A percentile compares a stretch with the other conserved stretches of the same genome.
Evolutionary conservation across 768 basidiomycete genomes (phyloP).

Genomic region (Lactarius indigo): DNA sequence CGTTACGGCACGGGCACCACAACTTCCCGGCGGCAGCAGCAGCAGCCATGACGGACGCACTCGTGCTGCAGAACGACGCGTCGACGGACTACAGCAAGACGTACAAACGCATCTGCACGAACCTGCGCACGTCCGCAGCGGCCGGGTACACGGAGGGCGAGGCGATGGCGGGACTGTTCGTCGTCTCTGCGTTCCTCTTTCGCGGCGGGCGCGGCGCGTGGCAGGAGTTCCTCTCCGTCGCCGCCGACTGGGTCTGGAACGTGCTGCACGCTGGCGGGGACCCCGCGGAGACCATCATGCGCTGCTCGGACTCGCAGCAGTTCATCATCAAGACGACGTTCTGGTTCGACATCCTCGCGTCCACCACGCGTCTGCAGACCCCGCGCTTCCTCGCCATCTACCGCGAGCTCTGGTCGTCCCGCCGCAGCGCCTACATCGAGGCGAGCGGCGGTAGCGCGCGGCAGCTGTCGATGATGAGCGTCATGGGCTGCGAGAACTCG

Average conservation of each 20-base stretch:
- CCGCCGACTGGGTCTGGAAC: constrained; percentile 50
- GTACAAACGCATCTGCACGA: constrained; percentile 28
- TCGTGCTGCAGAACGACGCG: constrained; percentile 2
- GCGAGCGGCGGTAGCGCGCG: constrained; percentile 16
- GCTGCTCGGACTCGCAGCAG: constrained; percentile 47
- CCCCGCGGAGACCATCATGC: constrained; percentile 43
- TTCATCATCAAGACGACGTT: constrained; percentile 83
- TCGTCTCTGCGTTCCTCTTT: constrained; percentile 76
- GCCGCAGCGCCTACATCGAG: constrained; percentile 38
- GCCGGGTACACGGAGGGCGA: constrained; percentile 52
- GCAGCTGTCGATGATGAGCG: constrained; percentile 64
- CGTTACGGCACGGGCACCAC: constrained; percentile 25
- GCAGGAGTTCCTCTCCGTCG: constrained; percentile 61
- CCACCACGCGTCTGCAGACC: constrained; percentile 57
- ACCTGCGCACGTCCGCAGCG: constrained; percentile 21
- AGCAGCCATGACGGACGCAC: constrained; percentile 3
- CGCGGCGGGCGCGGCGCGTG: constrained; percentile 70
- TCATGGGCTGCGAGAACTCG: constrained; percentile 83
- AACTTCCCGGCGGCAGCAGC: neutral
- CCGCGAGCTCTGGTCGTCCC: constrained; percentile 51
- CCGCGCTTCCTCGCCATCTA: constrained; percentile 60
- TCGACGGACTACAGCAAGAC: constrained; percentile 21
- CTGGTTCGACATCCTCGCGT: constrained; percentile 85
- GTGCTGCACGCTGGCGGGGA: constrained; percentile 43
- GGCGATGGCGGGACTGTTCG: constrained; percentile 73